Evolutionary conservation across 2,329 filamentous ascomycete genomes (phyloP).

Genomic region (Penicillium aurantiogriseum): DNA sequence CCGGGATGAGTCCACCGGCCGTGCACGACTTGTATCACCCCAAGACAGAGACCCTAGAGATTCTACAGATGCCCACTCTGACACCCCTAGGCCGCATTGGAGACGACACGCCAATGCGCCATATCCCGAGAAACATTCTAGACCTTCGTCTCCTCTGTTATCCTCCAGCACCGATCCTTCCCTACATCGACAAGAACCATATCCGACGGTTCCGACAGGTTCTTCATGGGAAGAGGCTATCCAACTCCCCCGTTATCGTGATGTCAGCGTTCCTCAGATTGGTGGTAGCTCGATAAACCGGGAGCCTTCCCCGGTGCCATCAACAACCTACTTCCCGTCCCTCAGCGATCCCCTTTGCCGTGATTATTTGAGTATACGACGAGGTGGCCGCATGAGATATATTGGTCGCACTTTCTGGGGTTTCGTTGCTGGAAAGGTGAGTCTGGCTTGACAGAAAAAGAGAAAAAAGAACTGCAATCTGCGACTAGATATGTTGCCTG

Average conservation of each 20-base stretch:
- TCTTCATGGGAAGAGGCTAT: neutral
- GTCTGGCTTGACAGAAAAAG: neutral
- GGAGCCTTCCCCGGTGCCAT: neutral
- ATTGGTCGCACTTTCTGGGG: neutral
- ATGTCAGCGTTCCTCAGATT: neutral
- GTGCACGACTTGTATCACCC: neutral
- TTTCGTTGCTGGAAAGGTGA: neutral
- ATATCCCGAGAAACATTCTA: no score
- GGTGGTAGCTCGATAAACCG: neutral
- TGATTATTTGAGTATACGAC: neutral
- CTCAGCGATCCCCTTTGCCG: neutral
- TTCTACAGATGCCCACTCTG: neutral
- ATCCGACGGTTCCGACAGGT: neutral
- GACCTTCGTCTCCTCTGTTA: neutral
- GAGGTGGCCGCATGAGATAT: neutral
- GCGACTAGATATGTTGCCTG: neutral
- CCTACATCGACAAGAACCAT: neutral
- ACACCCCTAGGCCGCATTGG: neutral
- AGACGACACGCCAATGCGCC: neutral
- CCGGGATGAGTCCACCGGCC: neutral
- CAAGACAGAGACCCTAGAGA: neutral
- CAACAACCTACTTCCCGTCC: neutral
- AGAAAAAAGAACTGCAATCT: neutral
- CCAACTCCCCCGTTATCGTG: neutral
- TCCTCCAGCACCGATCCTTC: neutral